phyloP scores from a whole-genome alignment of 225 moss, liverwort and hornwort genomes.

The Straminergon stramineum region DNA sequence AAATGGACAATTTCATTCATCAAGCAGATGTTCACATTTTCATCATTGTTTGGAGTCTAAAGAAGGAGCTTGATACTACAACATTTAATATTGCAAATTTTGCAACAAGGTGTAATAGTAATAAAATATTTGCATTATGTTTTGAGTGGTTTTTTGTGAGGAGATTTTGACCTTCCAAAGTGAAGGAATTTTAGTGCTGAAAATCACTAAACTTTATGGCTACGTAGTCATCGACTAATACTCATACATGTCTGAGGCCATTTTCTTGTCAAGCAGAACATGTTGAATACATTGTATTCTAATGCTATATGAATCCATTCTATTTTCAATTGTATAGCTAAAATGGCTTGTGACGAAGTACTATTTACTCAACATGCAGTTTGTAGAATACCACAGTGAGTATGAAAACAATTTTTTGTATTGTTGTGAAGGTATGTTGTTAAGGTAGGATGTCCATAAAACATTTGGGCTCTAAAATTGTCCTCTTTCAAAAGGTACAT shows the following conservation, averaged over 20 bases:
- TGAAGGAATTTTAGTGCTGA: not conserved
- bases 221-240: not conserved
- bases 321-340: not conserved
- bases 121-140: not conserved
- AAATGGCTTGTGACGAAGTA: not conserved
- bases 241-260: not conserved
- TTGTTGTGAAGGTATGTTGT: not conserved
- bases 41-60: not conserved
- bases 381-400: not conserved
- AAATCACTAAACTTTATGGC: not conserved
- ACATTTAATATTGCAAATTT: not conserved
- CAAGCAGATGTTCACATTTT: not conserved
- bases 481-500: not conserved
- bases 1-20: not conserved
- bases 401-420: not conserved
- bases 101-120: not conserved
- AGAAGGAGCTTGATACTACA: not conserved
- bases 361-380: too few relatives aligned
- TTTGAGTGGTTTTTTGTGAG: not conserved
- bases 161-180: not conserved
- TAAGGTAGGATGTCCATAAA: not conserved
- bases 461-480: rapidly evolving
- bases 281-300: not conserved
- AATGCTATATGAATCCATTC: not conserved
- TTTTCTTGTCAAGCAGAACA: not conserved